These are phyloP conservation scores for Selenicereus undatus DNA, from an alignment of 148 eudicot species.

Conservation along the genomic window DNA sequence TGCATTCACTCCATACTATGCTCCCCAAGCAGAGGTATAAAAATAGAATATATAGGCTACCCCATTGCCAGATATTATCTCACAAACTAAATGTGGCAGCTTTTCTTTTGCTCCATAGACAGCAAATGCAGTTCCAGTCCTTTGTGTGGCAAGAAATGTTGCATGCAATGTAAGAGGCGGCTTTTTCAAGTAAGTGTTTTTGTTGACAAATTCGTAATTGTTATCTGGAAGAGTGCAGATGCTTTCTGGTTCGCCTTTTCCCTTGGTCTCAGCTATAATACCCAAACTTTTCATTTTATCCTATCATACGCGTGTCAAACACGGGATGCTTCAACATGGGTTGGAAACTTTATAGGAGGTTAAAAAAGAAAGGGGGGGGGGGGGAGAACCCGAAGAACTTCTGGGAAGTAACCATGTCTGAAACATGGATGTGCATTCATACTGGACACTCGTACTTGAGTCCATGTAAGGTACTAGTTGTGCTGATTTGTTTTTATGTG, in stretches of 20 bases:
- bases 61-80: constrained; percentile 3
- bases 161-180: constrained; percentile 98
- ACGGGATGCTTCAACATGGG: neutral
- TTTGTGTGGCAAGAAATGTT: constrained; percentile 96
- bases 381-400: neutral
- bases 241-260: neutral
- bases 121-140: constrained; percentile 85
- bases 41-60: neutral
- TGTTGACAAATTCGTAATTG: neutral
- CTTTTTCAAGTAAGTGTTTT: constrained; percentile 72
- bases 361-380: neutral
- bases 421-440: neutral
- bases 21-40: constrained; percentile 96
- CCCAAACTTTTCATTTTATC: neutral
- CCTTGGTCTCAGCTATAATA: neutral
- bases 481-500: constrained; percentile 4
- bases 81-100: constrained; percentile 8
- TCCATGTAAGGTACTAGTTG: neutral
- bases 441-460: neutral
- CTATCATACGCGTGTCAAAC: neutral
- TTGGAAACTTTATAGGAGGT: neutral
- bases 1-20: constrained; percentile 91
- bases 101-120: constrained; percentile 39
- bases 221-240: neutral
- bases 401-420: neutral